A percentile compares a stretch with the other conserved stretches of the same genome.
phyloP scores from a whole-genome alignment of 108 stramenopile species.

The Nitzschia inconspicua region DNA sequence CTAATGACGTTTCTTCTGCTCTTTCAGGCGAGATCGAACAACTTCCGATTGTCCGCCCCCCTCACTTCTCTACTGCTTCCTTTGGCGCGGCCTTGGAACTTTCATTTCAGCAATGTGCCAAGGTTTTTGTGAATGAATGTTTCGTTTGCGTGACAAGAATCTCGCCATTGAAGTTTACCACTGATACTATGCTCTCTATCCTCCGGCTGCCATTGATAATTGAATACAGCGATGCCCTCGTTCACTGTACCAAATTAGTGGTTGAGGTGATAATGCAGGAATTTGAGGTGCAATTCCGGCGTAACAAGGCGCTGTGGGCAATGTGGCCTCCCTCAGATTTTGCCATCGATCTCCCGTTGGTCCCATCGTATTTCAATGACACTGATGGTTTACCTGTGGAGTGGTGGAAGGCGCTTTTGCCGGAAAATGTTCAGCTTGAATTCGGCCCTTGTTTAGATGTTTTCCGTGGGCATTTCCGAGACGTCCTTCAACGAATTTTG shows the following conservation, averaged over 20 bases:
- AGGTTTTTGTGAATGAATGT: conserved; percentile 18
- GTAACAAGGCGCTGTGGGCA: conserved; percentile 11
- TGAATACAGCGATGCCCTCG: conserved; percentile 8
- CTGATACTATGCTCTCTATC: conserved; percentile 1
- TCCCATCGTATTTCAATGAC: conserved; percentile 28
- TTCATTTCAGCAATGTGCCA: conserved; percentile 3
- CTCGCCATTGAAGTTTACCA: conserved; percentile 1
- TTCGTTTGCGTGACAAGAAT: conserved; percentile 12
- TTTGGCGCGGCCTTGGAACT: conserved; percentile 14
- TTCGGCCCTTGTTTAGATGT: neutral
- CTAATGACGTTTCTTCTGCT: neutral
- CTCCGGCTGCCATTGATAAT: neutral
- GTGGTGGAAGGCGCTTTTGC: conserved; percentile 14
- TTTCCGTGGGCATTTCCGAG: conserved; percentile 22
- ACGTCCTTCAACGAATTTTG: conserved; percentile 20
- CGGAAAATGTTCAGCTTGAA: conserved; percentile 2
- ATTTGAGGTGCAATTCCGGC: neutral
- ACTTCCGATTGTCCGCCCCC: conserved; percentile 8
- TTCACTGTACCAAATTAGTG: conserved; percentile 14
- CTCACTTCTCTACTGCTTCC: neutral
- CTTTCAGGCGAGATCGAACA: neutral
- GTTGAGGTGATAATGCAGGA: conserved; percentile 12
- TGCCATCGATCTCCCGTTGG: neutral
- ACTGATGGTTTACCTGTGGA: conserved; percentile 15
- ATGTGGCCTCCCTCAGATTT: conserved; percentile 38